Conservation (phyloP, 2,329 filamentous ascomycete species). For the Rhynchosporium secalis region DNA sequence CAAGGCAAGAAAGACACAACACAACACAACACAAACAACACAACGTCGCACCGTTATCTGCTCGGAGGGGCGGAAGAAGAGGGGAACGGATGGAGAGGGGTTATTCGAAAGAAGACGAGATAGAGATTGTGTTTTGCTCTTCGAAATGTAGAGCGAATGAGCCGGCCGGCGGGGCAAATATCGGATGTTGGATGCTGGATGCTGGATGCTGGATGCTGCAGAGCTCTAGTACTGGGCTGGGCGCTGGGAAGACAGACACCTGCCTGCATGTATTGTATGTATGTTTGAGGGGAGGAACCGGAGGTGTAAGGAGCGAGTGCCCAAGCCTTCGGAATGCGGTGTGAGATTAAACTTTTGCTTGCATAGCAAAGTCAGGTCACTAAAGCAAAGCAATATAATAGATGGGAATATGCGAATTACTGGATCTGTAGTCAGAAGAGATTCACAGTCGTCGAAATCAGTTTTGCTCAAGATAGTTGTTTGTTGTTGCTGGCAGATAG, state of each 20-base stretch:
- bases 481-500: slow-evolving; percentile 16
- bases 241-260: too few relatives aligned
- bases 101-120: neutral
- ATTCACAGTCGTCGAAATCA: slow-evolving; percentile 10
- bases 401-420: neutral
- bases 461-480: slow-evolving; percentile 13
- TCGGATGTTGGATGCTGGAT: neutral
- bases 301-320: slow-evolving; percentile 10
- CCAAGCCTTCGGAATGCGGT: slow-evolving; percentile 20
- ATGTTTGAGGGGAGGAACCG: too few relatives aligned
- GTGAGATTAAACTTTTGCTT: slow-evolving; percentile 15
- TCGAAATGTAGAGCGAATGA: neutral
- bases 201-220: too few relatives aligned
- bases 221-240: too few relatives aligned
- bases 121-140: slow-evolving; percentile 3
- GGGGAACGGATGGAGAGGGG: neutral
- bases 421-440: slow-evolving; percentile 6
- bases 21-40: neutral
- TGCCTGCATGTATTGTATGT: too few relatives aligned
- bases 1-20: too few relatives aligned
- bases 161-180: slow-evolving; percentile 1
- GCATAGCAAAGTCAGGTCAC: slow-evolving; percentile 12
- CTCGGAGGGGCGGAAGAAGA: neutral
- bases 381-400: slow-evolving; percentile 3
- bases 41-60: slow-evolving; percentile 10